phyloP scores from a whole-genome alignment of 305 asterid genomes.

The Fraxinus sp. region DNA sequence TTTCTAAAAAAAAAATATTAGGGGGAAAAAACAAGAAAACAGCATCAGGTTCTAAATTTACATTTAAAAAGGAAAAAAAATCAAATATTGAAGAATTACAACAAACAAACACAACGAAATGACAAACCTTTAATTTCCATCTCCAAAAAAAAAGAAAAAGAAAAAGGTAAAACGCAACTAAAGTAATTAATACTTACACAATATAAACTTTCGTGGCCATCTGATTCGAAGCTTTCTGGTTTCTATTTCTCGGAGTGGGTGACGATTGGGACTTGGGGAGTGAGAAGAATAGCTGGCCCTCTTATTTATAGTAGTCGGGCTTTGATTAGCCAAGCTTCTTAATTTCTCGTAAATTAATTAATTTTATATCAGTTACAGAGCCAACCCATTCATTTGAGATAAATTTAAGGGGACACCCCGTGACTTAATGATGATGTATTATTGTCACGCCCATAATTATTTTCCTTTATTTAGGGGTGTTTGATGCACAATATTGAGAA shows the following conservation, averaged over 20 bases:
- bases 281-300: neutral
- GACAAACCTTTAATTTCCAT: neutral
- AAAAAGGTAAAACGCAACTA: neutral
- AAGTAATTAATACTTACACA: slow-evolving; percentile 30
- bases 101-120: neutral
- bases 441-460: slow-evolving; percentile 3
- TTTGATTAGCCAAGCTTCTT: neutral
- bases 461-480: no score
- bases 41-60: neutral
- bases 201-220: slow-evolving; percentile 49
- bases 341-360: neutral
- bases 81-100: neutral
- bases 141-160: neutral
- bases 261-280: neutral
- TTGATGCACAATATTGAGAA: no score
- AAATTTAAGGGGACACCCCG: neutral
- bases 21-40: neutral
- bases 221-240: neutral
- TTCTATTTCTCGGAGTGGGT: neutral
- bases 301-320: neutral
- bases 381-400: neutral
- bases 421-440: neutral
- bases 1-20: neutral
- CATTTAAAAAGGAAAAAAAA: neutral
- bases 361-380: neutral